A percentile compares a stretch with the other conserved stretches of the same genome.
Conservation (phyloP, 2,329 filamentous ascomycete genomes). For the Pleurostoma richardsiae region DNA sequence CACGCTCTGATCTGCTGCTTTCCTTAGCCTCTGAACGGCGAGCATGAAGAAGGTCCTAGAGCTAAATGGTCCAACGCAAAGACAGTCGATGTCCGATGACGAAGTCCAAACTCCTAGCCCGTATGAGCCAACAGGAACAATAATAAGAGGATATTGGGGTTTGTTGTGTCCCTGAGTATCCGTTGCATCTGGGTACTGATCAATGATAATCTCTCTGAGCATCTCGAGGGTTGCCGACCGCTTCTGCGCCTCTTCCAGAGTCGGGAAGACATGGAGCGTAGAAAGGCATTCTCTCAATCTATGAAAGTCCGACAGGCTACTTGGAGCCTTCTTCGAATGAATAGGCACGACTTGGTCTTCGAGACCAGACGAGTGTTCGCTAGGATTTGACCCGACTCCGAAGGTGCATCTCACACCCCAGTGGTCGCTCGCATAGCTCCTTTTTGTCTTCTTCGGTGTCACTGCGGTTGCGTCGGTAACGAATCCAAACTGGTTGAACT, state of each 20-base stretch:
- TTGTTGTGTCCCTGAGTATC: slow-evolving; percentile 16
- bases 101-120: slow-evolving; percentile 57
- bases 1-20: slow-evolving; percentile 35
- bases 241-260: slow-evolving; percentile 30
- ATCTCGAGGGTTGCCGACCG: slow-evolving; percentile 39
- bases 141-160: slow-evolving; percentile 30
- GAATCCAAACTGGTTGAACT: slow-evolving; percentile 56
- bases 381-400: slow-evolving; percentile 11
- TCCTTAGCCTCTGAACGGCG: slow-evolving; percentile 48
- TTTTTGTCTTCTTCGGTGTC: slow-evolving; percentile 1
- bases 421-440: slow-evolving; percentile 46
- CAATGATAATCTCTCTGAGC: slow-evolving; percentile 35
- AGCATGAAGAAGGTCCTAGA: slow-evolving; percentile 57
- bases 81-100: slow-evolving; percentile 59
- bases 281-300: slow-evolving; percentile 31
- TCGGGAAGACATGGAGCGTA: slow-evolving; percentile 38
- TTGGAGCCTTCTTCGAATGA: slow-evolving; percentile 19
- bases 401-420: slow-evolving; percentile 49
- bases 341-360: slow-evolving; percentile 25
- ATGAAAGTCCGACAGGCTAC: slow-evolving; percentile 21
- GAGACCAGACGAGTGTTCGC: slow-evolving; percentile 9
- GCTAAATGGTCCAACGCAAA: slow-evolving; percentile 60
- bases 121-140: slow-evolving; percentile 63
- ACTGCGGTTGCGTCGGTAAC: slow-evolving; percentile 15
- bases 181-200: slow-evolving; percentile 14